Conservation (phyloP, 2,329 filamentous ascomycete species). For the Fusarium decemcellulare region DNA sequence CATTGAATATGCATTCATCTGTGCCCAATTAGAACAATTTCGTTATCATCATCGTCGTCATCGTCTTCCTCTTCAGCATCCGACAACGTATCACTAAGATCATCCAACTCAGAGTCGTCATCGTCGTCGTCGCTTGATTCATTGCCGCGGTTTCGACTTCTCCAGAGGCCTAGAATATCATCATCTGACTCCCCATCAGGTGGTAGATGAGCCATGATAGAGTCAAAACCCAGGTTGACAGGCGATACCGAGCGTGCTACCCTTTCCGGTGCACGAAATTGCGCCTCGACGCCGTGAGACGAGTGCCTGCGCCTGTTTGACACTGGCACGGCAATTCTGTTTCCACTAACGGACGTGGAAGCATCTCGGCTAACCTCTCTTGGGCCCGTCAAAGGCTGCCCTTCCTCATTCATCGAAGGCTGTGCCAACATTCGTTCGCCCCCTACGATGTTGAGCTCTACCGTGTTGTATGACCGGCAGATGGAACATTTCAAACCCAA, state of each 20-base stretch:
- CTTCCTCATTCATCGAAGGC: slow-evolving; percentile 43
- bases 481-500: slow-evolving; percentile 89
- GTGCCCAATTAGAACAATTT: slow-evolving; percentile 66
- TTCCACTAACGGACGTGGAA: slow-evolving; percentile 27
- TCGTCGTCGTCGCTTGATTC: slow-evolving; percentile 66
- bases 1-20: slow-evolving; percentile 50
- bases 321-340: slow-evolving; percentile 26
- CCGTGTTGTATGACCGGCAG: slow-evolving; percentile 79
- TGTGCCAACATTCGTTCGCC: slow-evolving; percentile 49
- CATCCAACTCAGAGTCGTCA: slow-evolving; percentile 63
- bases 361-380: slow-evolving; percentile 26
- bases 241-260: slow-evolving; percentile 63
- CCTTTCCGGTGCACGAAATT: slow-evolving; percentile 55
- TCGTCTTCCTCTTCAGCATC: slow-evolving; percentile 61
- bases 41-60: slow-evolving; percentile 65
- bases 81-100: slow-evolving; percentile 57
- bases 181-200: slow-evolving; percentile 64
- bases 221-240: slow-evolving; percentile 45
- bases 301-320: slow-evolving; percentile 56
- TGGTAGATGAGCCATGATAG: slow-evolving; percentile 44
- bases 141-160: slow-evolving; percentile 59
- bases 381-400: slow-evolving; percentile 21
- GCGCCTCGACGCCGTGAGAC: slow-evolving; percentile 53
- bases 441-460: slow-evolving; percentile 73
- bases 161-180: slow-evolving; percentile 73